Base-by-base conservation (phyloP, 2,329 filamentous ascomycete genomes). In the Verticillium klebahnii region DNA sequence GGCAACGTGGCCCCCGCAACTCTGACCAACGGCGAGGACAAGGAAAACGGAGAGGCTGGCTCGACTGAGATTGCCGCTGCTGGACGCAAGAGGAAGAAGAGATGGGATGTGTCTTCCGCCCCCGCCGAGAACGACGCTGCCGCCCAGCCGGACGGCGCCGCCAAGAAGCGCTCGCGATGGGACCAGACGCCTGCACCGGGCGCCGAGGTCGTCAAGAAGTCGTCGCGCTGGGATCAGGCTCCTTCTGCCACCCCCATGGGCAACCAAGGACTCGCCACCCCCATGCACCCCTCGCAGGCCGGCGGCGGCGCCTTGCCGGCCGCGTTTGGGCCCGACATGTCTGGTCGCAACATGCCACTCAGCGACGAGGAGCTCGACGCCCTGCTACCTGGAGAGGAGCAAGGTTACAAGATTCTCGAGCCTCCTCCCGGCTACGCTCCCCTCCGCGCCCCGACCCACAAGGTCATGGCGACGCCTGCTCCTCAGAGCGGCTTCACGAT, bases 291-390 rank as follows among this genome's bases (percentile, higher is more conserved):
- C 63, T 89, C 88, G 9, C 88, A 89, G 71, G 77, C 80, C 67
- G 74, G 72, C 64, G 74, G 72, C 64, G 73, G 84, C 60, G 74
- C 80, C 67, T 77, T 81, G 55, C 81, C 85, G 17, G 79, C 81
- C n/a, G 80, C 85, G 9, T 96, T 96, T 71, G 93, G 93, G 58
- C 90, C 89, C 54, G 93, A 97, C 71, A 85, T 95, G 59, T 87
- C 90, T 52, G 85, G 81, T 60, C 90, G 93, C 65, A 95, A 94
- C 74, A 88, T 89, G 63, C 84, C 92, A 6, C 80, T 97, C 52
- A 95, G 93, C 52, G 95, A 99, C 69, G 95, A 99, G 74, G 93
- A 98, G 73, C 87, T 99, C 57, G 91, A 99, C 71, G 81, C 89
- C 72, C 91, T 99, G 82, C 85, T 99, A 7, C 95, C 95, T 1